These are phyloP conservation scores for Lactarius akahatsu DNA, from an alignment of 768 basidiomycete species.

Conservation along the genomic window DNA sequence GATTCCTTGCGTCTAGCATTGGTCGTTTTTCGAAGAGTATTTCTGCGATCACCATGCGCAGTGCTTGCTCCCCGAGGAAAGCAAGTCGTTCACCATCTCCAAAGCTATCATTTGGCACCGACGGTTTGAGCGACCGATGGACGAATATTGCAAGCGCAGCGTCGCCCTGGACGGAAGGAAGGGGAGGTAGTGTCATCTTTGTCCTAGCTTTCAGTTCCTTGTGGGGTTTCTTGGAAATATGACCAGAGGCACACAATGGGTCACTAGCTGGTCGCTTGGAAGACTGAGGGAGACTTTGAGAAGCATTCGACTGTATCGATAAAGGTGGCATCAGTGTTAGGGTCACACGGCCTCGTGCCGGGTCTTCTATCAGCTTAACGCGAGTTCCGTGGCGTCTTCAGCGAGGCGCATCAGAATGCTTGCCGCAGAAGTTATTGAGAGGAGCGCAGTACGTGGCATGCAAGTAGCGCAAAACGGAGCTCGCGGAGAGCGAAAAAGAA, in stretches of 20 bases:
- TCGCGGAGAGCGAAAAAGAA: conserved; percentile 8
- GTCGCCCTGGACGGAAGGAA: conserved; percentile 28
- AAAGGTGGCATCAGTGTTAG: conserved; percentile 16
- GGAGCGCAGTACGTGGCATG: not conserved
- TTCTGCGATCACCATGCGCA: conserved; percentile 48
- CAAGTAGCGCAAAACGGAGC: not conserved
- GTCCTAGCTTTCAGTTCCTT: not conserved
- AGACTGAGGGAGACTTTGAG: conserved; percentile 4
- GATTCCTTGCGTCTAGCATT: conserved; percentile 45
- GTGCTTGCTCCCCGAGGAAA: conserved; percentile 48
- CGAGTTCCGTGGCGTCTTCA: not conserved
- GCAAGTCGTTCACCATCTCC: conserved; percentile 59
- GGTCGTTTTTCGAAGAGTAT: conserved; percentile 53
- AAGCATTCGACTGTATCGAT: conserved; percentile 4
- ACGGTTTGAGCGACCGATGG: conserved; percentile 57
- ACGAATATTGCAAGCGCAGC: conserved; percentile 60
- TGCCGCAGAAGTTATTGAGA: not conserved
- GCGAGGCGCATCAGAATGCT: not conserved
- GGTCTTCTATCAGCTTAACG: conserved; percentile 18
- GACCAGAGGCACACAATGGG: not conserved
- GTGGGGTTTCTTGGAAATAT: not conserved
- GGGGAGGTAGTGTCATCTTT: conserved; percentile 16
- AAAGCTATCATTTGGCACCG: conserved; percentile 38
- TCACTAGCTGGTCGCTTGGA: conserved; percentile 9
- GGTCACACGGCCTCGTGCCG: conserved; percentile 20